Percentiles rank a stretch among this genome's conserved stretches.
These are phyloP conservation scores for Gnomoniopsis smithogilvyi DNA, from an alignment of 2,329 filamentous ascomycete species.

Conservation along the genomic window DNA sequence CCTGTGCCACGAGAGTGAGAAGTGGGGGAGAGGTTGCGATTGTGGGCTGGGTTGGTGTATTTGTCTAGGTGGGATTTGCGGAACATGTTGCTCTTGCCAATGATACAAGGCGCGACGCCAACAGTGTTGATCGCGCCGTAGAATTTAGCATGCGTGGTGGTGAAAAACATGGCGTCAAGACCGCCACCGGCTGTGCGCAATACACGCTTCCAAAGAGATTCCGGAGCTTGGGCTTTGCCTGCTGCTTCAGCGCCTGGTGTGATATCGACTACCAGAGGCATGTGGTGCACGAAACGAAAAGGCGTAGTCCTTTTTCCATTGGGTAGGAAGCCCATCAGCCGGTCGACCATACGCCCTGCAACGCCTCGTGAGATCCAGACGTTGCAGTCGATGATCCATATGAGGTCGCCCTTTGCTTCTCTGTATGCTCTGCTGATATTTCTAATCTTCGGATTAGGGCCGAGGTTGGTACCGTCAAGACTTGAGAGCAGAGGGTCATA, in stretches of 20 bases:
- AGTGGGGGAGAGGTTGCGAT: slow-evolving; percentile 36
- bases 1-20: slow-evolving; percentile 51
- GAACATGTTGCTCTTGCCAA: slow-evolving; percentile 99
- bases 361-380: slow-evolving; percentile 83
- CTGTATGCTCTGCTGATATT: slow-evolving; percentile 94
- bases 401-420: slow-evolving; percentile 78
- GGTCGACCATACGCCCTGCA: slow-evolving; percentile 84
- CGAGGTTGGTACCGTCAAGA: slow-evolving; percentile 54
- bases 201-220: slow-evolving; percentile 15
- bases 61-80: slow-evolving; percentile 83
- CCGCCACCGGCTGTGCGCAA: slow-evolving; percentile 65
- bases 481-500: slow-evolving; percentile 71
- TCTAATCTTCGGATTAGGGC: slow-evolving; percentile 96
- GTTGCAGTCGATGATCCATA: slow-evolving; percentile 97
- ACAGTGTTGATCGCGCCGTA: slow-evolving; percentile 97
- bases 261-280: slow-evolving; percentile 84
- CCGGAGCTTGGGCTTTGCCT: background rate
- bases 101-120: slow-evolving; percentile 83
- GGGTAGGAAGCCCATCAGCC: slow-evolving; percentile 65
- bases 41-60: slow-evolving; percentile 53
- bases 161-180: slow-evolving; percentile 92
- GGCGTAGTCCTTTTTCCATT: slow-evolving; percentile 48
- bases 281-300: slow-evolving; percentile 92
- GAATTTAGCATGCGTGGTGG: slow-evolving; percentile 92
- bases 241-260: slow-evolving; percentile 29